Evolutionary conservation across 2,329 filamentous ascomycete species (phyloP), one percentile per base, ranked within the genome.

Genomic region (Raffaelea ambrosiae): DNA sequence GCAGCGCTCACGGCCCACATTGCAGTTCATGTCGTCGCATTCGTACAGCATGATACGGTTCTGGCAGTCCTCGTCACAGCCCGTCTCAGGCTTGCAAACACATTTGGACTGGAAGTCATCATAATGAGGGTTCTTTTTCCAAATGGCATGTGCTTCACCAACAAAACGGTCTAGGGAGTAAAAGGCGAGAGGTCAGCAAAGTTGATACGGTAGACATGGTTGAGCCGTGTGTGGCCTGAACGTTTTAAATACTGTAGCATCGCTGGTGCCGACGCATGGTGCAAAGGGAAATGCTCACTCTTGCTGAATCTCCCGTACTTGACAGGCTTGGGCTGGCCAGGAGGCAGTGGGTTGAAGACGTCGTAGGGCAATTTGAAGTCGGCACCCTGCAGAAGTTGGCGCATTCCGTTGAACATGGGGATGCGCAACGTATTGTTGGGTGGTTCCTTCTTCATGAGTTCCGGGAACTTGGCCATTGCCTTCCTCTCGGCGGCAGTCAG

Each of bases 41-140:
- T 98, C 93, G 64, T 96, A 97, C 48, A 95, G 82, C 89, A 97
- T 97, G 64, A 89, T 89, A 53, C 89, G 77, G 64, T 98, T 98
- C 61, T 95, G 86, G 66, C 93, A 98, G 58, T 86, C 77, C 53
- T 96, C 88, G 53, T 82, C 86, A 59, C 93, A 97, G 33, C 88
- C 89, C 47, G 84, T 81, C 46, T 90, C 86, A 7, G 77, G 72
- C 39, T 71, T 81, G 67, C 89, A 95, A 49, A 88, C 81, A 61
- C 89, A 95, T 61, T 81, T 83, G 51, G 83, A 86, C 49, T 81
- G 79, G 50, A 84, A 88, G 52, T 87, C 78, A 57, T 88, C 81
- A 56, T 84, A 78, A 51, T 84, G 79, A 35, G 84, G 84, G 39
- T 77, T 81, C 59, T 88, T 88, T 63, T 86, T 86, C 88, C 89